Base-by-base conservation (phyloP, 2,329 filamentous ascomycete genomes). In the Colletotrichum somersetense region DNA sequence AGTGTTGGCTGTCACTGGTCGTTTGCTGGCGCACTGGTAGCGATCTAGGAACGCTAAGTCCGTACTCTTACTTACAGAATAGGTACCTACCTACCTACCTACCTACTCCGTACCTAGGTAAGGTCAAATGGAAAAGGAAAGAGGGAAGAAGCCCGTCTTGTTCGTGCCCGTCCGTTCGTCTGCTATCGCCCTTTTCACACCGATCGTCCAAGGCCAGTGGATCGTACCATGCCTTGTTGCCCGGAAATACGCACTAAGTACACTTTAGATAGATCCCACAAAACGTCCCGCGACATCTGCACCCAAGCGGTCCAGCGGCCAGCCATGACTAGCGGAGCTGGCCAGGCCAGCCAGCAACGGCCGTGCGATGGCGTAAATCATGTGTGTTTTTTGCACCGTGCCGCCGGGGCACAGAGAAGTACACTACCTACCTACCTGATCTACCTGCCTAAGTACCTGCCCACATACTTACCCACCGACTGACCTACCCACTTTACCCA, bases 1-100 rank as follows among this genome's bases (percentile, higher is more conserved):
- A 62, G 64, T 67, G 64, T 62, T 57, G 57, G 48, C 44, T 71
- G 65, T 62, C 64, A 59, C 56, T 62, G 63, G 52, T 53, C 57
- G 38, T 20, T 52, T 44, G 14, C 42, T n/a, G 44, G 11, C 53
- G 68, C 64, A 62, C 44, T 59, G 52, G 35, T 57, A 30, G 20
- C 11, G 44, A n/a, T 53, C 64, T 63, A 67, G 63, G 16, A 58
- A 53, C 44, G 57, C 42, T 3, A 26, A 26, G 26, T 26, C 26
- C 26, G 26, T 26, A 26, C 26, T 26, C 26, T 26, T 26, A 26
- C 26, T 30, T 30, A 30, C 30, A 30, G 30, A 30, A 30, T 30
- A 26, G 26, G 26, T 26, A 30, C 30, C 30, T 30, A 30, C 30
- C 30, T 30, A 30, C 30, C 30, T 5, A 30, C 30, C 14, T 18